Base-by-base conservation (phyloP, 495 filamentous ascomycete genomes). In the Achaetomiella virescens region DNA sequence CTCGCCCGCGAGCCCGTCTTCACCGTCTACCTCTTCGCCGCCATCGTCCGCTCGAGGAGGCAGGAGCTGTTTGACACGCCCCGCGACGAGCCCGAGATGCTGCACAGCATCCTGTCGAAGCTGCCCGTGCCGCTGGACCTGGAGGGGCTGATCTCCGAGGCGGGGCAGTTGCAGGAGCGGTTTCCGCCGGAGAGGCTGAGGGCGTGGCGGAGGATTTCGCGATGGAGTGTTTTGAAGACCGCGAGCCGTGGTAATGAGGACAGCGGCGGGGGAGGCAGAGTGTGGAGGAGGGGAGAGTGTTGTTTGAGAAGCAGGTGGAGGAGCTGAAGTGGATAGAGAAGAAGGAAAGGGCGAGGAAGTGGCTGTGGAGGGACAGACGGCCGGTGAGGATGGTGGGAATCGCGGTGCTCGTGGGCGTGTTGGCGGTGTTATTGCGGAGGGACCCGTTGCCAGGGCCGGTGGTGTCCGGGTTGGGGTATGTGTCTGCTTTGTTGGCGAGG, bases 41-140 rank as follows among this genome's bases (percentile, higher is more conserved):
- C 90, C 62, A 91, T 96, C 51, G 81, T 97, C 21, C 76, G 95
- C 12, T 81, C 83, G 20, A 84, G 93, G 22, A 84, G 85, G 49
- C 80, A 81, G 25, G 90, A 97, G 66, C 77, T 98, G 1, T 78
- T 97, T 54, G 86, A 87, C 29, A 89, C 89, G 12, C 84, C 89
- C 0, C 67, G 74, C 17, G 87, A 96, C 48, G 93, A 98, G 66
- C 88, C 90, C 12, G 95, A 97, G 64, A 96, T 98, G 84, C 80
- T 98, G 17, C 90, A 96, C 69, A 88, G 84, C 44, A 84, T 86
- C 6, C 80, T 98, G 2, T 91, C 87, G 5, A 96, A 95, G 68
- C 79, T 98, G 2, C 93, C 93, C 0, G 80, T 79, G 42, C 84
- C 88, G 10, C 77, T 97, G n/a, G 82, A 96, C 60, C 70, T 98